Evolutionary conservation across 1,284 basidiomycete species (phyloP).

Genomic region (Wallemia ichthyophaga): DNA sequence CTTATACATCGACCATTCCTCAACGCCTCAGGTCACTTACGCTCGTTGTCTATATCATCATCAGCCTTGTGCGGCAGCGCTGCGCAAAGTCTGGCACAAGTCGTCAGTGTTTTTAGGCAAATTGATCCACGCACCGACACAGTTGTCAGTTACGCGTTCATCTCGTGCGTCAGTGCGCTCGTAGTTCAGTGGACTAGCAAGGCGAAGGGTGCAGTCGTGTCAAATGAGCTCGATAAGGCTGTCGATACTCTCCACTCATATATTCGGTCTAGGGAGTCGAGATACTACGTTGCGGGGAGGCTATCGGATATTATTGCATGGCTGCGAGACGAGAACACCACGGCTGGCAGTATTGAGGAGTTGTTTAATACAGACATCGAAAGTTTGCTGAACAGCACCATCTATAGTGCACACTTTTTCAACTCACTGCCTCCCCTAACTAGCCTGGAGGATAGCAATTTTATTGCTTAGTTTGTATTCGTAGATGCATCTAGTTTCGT

Average conservation of each 20-base stretch:
- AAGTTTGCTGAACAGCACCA: background rate
- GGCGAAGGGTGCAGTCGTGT: background rate
- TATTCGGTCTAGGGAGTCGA: background rate
- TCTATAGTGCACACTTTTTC: background rate
- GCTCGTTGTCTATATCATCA: background rate
- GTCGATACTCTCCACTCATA: background rate
- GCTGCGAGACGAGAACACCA: background rate
- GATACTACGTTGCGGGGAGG: background rate
- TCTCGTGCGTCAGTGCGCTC: background rate
- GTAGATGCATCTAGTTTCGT: too few relatives aligned
- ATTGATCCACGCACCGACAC: background rate
- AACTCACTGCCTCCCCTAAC: background rate
- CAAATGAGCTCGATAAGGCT: background rate
- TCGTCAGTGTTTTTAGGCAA: background rate
- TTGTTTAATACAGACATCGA: background rate
- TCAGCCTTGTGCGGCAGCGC: background rate
- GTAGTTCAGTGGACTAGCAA: background rate
- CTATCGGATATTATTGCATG: background rate
- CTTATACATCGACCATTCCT: background rate
- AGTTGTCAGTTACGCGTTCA: background rate
- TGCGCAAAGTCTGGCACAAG: background rate
- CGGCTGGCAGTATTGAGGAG: background rate
- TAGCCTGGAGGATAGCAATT: background rate
- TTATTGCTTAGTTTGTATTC: background rate
- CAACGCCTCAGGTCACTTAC: background rate